Percentiles rank a stretch among this genome's conserved stretches.
Evolutionary conservation across 306 rosid species (phyloP).

Genomic region (Comarum palustre): DNA sequence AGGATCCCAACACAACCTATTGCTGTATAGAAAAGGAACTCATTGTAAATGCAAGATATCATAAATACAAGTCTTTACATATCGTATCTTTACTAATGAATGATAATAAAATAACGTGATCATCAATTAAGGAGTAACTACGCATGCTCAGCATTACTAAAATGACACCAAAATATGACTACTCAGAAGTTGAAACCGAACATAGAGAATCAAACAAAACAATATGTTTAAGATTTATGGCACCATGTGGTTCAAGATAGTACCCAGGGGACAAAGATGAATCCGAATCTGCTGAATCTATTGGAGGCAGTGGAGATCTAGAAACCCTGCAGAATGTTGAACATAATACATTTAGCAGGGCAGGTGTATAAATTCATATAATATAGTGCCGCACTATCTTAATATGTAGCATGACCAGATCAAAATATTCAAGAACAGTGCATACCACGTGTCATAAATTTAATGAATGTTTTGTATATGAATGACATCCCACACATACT

Average conservation of each 20-base stretch:
- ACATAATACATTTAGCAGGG: neutral
- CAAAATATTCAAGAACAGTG: neutral
- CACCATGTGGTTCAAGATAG: conserved; percentile 12
- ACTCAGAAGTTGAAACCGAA: conserved; percentile 42
- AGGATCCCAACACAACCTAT: conserved; percentile 13
- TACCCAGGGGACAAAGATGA: conserved; percentile 50
- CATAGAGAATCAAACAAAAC: neutral
- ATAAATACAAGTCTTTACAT: neutral
- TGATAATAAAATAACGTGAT: neutral
- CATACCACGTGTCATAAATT: neutral
- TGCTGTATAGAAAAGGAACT: conserved; percentile 1
- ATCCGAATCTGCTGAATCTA: conserved; percentile 42
- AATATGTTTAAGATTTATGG: neutral
- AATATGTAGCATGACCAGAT: neutral
- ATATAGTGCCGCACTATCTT: neutral
- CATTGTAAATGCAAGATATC: neutral
- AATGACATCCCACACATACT: neutral
- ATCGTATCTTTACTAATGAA: too few relatives aligned
- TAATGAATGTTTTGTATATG: neutral
- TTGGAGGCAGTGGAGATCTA: conserved; percentile 31
- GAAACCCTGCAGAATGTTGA: conserved; percentile 37
- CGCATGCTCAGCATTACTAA: conserved; percentile 56
- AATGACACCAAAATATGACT: conserved; percentile 49
- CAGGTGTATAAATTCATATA: neutral
- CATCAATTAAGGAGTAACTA: conserved; percentile 7